phyloP scores from a whole-genome alignment of 148 eudicot species.

The Chenopodium quinoa region DNA sequence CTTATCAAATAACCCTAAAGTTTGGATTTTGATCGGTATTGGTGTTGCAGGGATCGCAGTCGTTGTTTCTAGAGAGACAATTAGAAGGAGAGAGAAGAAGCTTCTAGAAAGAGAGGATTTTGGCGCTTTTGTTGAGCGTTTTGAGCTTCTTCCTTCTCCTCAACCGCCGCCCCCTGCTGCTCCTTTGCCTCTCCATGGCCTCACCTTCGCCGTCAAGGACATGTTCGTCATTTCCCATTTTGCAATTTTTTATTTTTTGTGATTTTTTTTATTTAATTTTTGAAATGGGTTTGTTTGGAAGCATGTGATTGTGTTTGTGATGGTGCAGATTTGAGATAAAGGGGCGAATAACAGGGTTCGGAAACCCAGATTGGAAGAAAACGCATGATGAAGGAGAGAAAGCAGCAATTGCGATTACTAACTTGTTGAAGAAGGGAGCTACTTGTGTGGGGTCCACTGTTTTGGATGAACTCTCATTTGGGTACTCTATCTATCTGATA shows the following conservation, averaged over 20 bases:
- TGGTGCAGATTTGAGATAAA: conserved; percentile 68
- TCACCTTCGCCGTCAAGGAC: conserved; percentile 67
- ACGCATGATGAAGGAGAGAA: conserved; percentile 66
- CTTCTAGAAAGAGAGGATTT: conserved; percentile 44
- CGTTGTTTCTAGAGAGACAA: conserved; percentile 45
- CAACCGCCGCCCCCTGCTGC: conserved; percentile 94
- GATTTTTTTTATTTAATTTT: not conserved
- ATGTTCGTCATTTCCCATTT: conserved; percentile 38
- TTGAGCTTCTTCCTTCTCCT: conserved; percentile 64
- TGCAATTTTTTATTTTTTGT: not conserved
- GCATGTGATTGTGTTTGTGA: not conserved
- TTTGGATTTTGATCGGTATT: conserved; percentile 71
- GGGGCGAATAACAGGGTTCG: conserved; percentile 72
- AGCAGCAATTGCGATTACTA: conserved; percentile 61
- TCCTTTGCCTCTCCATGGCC: conserved; percentile 43
- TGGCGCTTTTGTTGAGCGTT: conserved; percentile 72
- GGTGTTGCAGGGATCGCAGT: conserved; percentile 61
- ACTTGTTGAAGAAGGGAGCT: conserved; percentile 78
- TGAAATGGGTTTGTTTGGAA: not conserved
- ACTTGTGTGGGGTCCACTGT: conserved; percentile 83
- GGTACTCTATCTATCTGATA: conserved; percentile 34
- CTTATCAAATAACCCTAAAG: conserved; percentile 53
- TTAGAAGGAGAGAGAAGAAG: conserved; percentile 25
- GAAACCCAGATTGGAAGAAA: conserved; percentile 75
- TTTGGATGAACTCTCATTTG: conserved; percentile 71